Evolutionary conservation across 179 eudicot species (phyloP).

Genomic region (Spinacia oleracea): DNA sequence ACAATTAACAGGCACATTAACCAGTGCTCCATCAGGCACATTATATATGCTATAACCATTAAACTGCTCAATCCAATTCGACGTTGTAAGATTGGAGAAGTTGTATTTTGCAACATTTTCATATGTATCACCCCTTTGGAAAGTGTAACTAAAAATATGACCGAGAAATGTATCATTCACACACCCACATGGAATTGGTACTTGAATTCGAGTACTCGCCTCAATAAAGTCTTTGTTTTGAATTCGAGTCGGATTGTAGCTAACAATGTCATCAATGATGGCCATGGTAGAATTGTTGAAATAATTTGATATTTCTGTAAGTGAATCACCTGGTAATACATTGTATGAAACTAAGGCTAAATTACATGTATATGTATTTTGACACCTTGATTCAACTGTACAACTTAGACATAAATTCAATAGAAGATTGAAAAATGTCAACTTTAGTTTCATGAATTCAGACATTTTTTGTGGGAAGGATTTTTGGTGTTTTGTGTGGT

Average conservation of each 20-base stretch:
- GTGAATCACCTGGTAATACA: conserved; percentile 31
- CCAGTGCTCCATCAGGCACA: conserved; percentile 26
- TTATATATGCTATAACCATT: conserved; percentile 35
- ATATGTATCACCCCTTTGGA: conserved; percentile 42
- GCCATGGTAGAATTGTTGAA: conserved; percentile 11
- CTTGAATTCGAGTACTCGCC: conserved; percentile 31
- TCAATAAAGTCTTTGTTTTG: conserved; percentile 25
- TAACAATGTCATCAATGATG: conserved; percentile 21
- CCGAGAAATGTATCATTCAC: conserved; percentile 44
- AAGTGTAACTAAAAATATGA: conserved; percentile 38
- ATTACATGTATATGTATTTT: conserved; percentile 29
- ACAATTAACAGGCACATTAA: conserved; percentile 61
- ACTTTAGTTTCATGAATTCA: conserved; percentile 21
- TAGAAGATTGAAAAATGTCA: neutral
- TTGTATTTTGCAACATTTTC: conserved; percentile 28
- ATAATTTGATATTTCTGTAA: conserved; percentile 33
- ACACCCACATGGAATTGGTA: conserved; percentile 63
- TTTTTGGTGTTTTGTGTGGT: neutral
- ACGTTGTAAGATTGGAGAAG: conserved; percentile 47
- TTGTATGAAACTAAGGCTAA: conserved; percentile 60
- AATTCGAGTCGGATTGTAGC: conserved; percentile 37
- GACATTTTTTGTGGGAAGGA: neutral
- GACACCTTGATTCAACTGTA: conserved; percentile 42
- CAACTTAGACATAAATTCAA: neutral
- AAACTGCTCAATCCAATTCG: conserved; percentile 24